These are phyloP conservation scores for Cercis canadensis DNA, from an alignment of 306 rosid genomes.

Conservation along the genomic window DNA sequence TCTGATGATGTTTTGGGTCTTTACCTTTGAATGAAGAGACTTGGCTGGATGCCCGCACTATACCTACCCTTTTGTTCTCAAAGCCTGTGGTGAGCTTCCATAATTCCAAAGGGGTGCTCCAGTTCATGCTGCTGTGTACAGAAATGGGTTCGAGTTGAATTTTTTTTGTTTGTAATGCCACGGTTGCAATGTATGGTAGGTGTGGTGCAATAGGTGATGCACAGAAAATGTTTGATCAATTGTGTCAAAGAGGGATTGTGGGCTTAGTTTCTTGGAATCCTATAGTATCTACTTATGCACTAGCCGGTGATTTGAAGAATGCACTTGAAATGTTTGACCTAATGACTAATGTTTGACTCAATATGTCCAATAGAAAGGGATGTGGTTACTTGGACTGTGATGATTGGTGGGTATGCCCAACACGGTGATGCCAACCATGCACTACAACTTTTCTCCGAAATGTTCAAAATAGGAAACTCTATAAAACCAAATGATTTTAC, in stretches of 20 bases:
- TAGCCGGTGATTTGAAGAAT: conserved; percentile 39
- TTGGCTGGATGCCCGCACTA: conserved; percentile 79
- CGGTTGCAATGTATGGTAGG: conserved; percentile 76
- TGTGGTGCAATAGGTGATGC: conserved; percentile 56
- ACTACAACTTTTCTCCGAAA: conserved; percentile 65
- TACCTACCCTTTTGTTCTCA: conserved; percentile 74
- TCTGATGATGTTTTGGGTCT: conserved; percentile 47
- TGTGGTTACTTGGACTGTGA: too few species aligned
- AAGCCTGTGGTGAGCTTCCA: conserved; percentile 66
- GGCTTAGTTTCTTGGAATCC: conserved; percentile 90
- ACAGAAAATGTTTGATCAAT: conserved; percentile 66
- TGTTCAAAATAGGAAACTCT: conserved; percentile 52
- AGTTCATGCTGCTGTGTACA: conserved; percentile 53
- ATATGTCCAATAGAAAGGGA: conserved; percentile 51
- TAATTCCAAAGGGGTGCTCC: conserved; percentile 50
- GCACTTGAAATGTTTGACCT: conserved; percentile 53
- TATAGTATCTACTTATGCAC: conserved; percentile 60
- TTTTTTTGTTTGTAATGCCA: conserved; percentile 79
- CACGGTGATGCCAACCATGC: conserved; percentile 86
- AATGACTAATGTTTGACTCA: conserved; percentile 70
- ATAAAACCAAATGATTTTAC: conserved; percentile 84
- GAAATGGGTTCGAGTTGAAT: conserved; percentile 61
- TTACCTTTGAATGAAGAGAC: conserved; percentile 52
- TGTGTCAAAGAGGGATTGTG: conserved; percentile 56
- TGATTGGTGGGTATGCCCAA: conserved; percentile 93